Evolutionary conservation across 1,284 basidiomycete genomes (phyloP), one percentile per base, ranked within the genome.

Genomic region (Cryptococcus maquisensis): DNA sequence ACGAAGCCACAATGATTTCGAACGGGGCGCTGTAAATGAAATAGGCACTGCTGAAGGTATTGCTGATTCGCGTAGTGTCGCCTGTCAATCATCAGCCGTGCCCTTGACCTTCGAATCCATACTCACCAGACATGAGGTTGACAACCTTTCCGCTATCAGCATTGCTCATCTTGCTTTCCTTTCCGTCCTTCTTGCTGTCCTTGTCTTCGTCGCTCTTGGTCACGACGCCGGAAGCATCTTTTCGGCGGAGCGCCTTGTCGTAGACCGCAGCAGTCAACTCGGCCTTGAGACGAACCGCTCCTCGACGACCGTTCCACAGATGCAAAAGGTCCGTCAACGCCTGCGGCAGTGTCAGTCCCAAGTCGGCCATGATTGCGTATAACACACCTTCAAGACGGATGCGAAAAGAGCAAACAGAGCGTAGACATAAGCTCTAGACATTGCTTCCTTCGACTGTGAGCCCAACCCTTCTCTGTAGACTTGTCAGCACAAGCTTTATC

Each of bases 231-330:
- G 87, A 87, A 54, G 86, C 86, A 71, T 96, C 91, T 68, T 85
- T 87, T 24, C 90, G 80, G 69, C 87, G 87, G 40, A 96, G 78
- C 0, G 92, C 86, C 73, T 96, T 96, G 71, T 92, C 87, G 67
- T 94, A 97, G 51, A 96, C 87, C 0, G 87, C 79, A 20, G 70
- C 66, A 80, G 87, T 90, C 15, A 93, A 80, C 72, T 87, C 84
- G 4, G 83, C 80, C 16, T 86, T 82, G 21, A 87, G 82, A 20
- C 88, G 79, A 12, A 86, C 85, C 9, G 80, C 73, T 0, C 84
- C 86, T n/a, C 88, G 81, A 21, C 89, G 81, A 12, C 84, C 82
- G 60, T 82, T 83, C 85, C 87, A 91, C 2, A 92, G 77, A 67
- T 90, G 88, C 51, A 87, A 82, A 2, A 89, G 76, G 61, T 93